Evolutionary conservation across 495 filamentous ascomycete species (phyloP).

Genomic region (Annulohypoxylon maeteangense): DNA sequence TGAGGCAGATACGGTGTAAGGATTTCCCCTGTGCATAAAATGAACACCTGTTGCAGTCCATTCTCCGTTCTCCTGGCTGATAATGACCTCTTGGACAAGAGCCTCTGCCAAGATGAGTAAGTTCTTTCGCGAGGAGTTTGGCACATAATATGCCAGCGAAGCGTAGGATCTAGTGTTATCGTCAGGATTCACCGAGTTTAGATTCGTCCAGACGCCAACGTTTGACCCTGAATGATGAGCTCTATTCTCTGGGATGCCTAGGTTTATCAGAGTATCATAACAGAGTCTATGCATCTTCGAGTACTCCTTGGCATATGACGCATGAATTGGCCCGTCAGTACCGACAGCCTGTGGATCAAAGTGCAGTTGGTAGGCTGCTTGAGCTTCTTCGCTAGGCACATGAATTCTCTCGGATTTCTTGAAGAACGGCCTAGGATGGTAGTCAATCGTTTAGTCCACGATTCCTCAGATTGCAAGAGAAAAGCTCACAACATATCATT

Average conservation of each 20-base stretch:
- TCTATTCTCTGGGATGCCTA: neutral
- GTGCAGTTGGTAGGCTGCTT: neutral
- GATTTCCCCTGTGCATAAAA: neutral
- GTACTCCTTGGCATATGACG: neutral
- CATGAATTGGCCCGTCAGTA: neutral
- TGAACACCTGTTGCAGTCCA: neutral
- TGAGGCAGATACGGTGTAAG: neutral
- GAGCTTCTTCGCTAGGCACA: neutral
- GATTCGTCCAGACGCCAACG: slow-evolving; percentile 4
- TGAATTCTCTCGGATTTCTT: slow-evolving; percentile 1
- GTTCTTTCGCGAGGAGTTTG: neutral
- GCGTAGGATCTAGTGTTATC: neutral
- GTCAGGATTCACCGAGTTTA: neutral
- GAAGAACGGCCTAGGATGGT: neutral
- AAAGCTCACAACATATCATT: neutral
- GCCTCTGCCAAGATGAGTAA: slow-evolving; percentile 1
- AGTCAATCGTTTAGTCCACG: neutral
- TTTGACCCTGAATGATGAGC: slow-evolving; percentile 4
- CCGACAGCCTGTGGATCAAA: neutral
- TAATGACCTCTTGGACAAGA: neutral
- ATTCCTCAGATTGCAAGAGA: neutral
- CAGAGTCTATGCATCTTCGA: neutral
- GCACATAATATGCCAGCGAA: neutral
- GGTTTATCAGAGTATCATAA: neutral
- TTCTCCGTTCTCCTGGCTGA: neutral